phyloP scores from a whole-genome alignment of 805 yeast genomes.

The Starmerella riodocensis region DNA sequence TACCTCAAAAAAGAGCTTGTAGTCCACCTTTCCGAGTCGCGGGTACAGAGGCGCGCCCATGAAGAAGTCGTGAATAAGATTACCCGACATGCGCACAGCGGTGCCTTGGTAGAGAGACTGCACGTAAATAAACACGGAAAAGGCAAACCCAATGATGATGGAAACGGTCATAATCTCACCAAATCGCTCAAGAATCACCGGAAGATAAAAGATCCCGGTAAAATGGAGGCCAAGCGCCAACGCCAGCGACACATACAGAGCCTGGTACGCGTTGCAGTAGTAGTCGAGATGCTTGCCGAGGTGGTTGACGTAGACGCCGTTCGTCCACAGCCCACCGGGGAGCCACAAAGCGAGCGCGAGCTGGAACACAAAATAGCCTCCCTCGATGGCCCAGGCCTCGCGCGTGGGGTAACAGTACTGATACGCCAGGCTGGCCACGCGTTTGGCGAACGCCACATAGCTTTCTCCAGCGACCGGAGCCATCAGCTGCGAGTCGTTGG shows the following conservation, averaged over 20 bases:
- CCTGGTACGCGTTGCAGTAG: slow-evolving; percentile 81
- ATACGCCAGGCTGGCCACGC: slow-evolving; percentile 35
- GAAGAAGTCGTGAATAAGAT: slow-evolving; percentile 77
- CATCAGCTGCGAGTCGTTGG: slow-evolving; percentile 62
- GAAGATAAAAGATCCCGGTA: slow-evolving; percentile 59
- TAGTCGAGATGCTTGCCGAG: slow-evolving; percentile 74
- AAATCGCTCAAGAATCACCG: slow-evolving; percentile 64
- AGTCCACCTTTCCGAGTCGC: slow-evolving; percentile 78
- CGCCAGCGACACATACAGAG: slow-evolving; percentile 58
- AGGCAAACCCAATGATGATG: slow-evolving; percentile 59
- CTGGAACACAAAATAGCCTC: slow-evolving; percentile 57
- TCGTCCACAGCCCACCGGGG: slow-evolving; percentile 81
- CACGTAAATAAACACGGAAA: slow-evolving; percentile 57
- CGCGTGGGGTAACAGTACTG: slow-evolving; percentile 33
- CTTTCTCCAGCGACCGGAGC: slow-evolving; percentile 47
- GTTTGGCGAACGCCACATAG: slow-evolving; percentile 33
- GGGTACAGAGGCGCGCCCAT: slow-evolving; percentile 98
- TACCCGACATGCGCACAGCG: slow-evolving; percentile 85
- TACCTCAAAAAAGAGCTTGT: slow-evolving; percentile 95
- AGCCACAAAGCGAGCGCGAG: slow-evolving; percentile 61
- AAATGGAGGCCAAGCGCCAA: slow-evolving; percentile 52
- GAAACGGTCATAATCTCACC: slow-evolving; percentile 91
- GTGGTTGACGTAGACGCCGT: slow-evolving; percentile 86
- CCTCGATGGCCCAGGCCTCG: slow-evolving; percentile 57
- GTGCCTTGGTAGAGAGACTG: slow-evolving; percentile 56